Conservation (phyloP, 495 filamentous ascomycete genomes). For the Xylaria venustula region DNA sequence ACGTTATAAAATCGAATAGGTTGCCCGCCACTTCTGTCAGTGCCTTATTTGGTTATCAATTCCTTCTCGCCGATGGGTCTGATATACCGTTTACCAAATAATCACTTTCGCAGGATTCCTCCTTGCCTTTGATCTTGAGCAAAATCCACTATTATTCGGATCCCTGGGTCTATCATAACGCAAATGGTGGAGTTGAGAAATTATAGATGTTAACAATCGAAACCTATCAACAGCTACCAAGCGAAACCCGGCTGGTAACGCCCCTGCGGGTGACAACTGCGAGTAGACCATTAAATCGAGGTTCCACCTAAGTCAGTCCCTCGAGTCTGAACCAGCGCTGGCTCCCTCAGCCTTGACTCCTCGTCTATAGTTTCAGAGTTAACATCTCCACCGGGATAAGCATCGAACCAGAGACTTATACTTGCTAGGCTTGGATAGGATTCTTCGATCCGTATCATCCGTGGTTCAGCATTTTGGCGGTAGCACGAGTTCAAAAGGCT, state of each 20-base stretch:
- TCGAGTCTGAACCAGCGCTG: constrained; percentile 1
- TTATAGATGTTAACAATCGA: constrained; percentile 1
- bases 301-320: background rate
- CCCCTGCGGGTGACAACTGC: constrained; percentile 1
- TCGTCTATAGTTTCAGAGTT: constrained; percentile 7
- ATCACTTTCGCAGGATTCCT: background rate
- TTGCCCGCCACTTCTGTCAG: background rate
- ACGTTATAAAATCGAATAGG: background rate
- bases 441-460: constrained; percentile 13
- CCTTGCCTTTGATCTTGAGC: background rate
- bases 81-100: background rate
- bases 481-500: constrained; percentile 13
- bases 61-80: background rate
- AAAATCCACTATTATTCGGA: constrained; percentile 2
- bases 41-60: background rate
- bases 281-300: no score
- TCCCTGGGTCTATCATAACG: constrained; percentile 22
- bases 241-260: background rate
- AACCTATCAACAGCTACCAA: background rate
- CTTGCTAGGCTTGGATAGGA: constrained; percentile 12
- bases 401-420: constrained; percentile 14
- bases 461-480: constrained; percentile 17
- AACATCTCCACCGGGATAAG: background rate
- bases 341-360: constrained; percentile 8
- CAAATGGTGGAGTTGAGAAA: constrained; percentile 28